Conservation (phyloP, 169 alveolate species). For the Ichthyophthirius multifiliis region DNA sequence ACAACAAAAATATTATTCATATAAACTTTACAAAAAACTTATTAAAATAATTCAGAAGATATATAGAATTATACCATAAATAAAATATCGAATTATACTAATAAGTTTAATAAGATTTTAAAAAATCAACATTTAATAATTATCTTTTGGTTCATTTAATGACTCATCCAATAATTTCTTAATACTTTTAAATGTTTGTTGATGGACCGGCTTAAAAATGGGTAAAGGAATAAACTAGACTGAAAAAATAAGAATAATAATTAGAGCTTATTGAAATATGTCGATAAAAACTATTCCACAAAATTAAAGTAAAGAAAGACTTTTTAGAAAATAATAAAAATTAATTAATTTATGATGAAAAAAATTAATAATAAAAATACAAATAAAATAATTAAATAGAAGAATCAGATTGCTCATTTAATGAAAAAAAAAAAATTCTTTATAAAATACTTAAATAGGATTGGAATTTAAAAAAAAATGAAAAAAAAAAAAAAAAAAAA, state of each 20-base stretch:
- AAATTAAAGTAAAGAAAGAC: constrained; percentile 6
- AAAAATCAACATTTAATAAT: neutral
- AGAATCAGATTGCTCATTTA: no score
- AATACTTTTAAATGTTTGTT: neutral
- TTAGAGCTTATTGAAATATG: constrained; percentile 3
- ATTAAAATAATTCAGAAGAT: neutral
- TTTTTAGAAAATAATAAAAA: no score
- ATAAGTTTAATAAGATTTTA: neutral
- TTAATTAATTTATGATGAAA: no score
- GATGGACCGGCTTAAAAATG: constrained; percentile 9
- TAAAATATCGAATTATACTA: neutral
- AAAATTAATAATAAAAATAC: no score
- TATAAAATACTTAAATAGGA: no score
- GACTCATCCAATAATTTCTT: neutral
- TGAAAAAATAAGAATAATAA: neutral
- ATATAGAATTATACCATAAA: neutral
- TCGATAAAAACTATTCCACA: neutral
- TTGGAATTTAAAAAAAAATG: no score
- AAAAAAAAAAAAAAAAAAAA: no score
- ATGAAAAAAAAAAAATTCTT: no score
- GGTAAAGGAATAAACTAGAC: neutral
- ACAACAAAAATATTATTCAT: neutral
- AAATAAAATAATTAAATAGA: no score
- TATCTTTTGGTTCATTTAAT: neutral
- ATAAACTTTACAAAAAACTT: neutral